These are phyloP conservation scores for Mortierella claussenii DNA, from an alignment of 192 early-diverging fungal genomes.

Conservation along the genomic window DNA sequence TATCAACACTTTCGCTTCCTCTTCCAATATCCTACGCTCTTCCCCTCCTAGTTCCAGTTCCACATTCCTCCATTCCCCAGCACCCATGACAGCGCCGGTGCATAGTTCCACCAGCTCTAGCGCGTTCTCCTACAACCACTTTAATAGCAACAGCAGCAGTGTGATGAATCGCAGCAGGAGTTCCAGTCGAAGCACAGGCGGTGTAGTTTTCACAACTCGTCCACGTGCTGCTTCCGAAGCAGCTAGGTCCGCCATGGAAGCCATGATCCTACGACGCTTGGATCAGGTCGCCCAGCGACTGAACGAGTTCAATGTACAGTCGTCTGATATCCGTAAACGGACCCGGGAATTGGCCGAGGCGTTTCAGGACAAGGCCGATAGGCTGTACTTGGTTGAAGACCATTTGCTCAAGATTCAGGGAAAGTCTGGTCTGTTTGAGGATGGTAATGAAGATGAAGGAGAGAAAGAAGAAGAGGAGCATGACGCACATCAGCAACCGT, in stretches of 20 bases:
- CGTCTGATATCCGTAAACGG: conserved; percentile 15
- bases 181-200: conserved; percentile 8
- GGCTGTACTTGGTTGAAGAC: conserved; percentile 41
- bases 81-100: conserved; percentile 15
- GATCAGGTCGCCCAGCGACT: conserved; percentile 25
- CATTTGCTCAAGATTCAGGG: conserved; percentile 38
- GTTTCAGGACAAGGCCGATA: conserved; percentile 27
- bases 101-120: neutral
- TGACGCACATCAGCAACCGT: neutral
- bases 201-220: conserved; percentile 18
- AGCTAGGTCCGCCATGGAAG: conserved; percentile 26
- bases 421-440: conserved; percentile 39
- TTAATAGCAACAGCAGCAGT: neutral
- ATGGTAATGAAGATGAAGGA: conserved; percentile 4
- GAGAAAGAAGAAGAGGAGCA: neutral
- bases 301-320: conserved; percentile 17
- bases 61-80: conserved; percentile 6
- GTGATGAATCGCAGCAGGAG: conserved; percentile 19
- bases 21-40: neutral
- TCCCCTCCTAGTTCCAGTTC: neutral
- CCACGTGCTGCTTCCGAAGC: conserved; percentile 39
- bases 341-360: conserved; percentile 12
- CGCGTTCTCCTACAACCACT: neutral
- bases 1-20: conserved; percentile 13
- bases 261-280: conserved; percentile 24